Evolutionary conservation across 352 stramenopile genomes (phyloP).

Genomic region (Phytophthora pini): DNA sequence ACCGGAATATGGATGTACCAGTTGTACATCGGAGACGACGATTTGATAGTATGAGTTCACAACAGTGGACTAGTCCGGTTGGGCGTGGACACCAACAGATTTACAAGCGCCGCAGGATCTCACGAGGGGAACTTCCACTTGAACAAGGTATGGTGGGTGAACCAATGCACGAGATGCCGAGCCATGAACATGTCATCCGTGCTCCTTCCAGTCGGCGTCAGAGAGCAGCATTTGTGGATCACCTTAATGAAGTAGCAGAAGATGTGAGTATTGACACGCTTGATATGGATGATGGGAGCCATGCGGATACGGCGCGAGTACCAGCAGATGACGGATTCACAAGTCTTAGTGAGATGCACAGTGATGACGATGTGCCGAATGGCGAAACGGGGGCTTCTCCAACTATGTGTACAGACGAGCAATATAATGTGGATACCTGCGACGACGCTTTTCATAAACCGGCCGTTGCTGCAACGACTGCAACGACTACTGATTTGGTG

Average conservation of each 20-base stretch:
- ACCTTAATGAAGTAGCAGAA: constrained; percentile 22
- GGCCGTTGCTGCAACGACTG: too few relatives aligned
- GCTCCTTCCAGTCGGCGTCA: background rate
- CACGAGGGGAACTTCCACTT: constrained; percentile 11
- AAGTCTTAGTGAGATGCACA: constrained; percentile 14
- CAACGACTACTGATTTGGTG: too few relatives aligned
- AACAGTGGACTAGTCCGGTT: constrained; percentile 28
- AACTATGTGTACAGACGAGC: too few relatives aligned
- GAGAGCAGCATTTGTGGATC: constrained; percentile 11
- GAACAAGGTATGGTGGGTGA: constrained; percentile 15
- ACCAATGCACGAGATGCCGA: constrained; percentile 3
- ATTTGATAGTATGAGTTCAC: constrained; percentile 32
- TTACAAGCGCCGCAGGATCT: constrained; percentile 38
- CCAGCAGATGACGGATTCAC: constrained; percentile 13
- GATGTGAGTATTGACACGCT: constrained; percentile 4
- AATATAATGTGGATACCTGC: too few relatives aligned
- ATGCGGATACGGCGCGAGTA: constrained; percentile 14
- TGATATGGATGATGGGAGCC: background rate
- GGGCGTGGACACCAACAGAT: constrained; percentile 18
- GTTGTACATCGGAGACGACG: constrained; percentile 25
- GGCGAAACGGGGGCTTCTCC: background rate
- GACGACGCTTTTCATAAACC: too few relatives aligned
- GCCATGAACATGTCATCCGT: constrained; percentile 8
- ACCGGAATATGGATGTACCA: constrained; percentile 23
- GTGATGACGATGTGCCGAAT: constrained; percentile 6